phyloP scores from a whole-genome alignment of 2,329 filamentous ascomycete species.

The Alternaria incomplexa region DNA sequence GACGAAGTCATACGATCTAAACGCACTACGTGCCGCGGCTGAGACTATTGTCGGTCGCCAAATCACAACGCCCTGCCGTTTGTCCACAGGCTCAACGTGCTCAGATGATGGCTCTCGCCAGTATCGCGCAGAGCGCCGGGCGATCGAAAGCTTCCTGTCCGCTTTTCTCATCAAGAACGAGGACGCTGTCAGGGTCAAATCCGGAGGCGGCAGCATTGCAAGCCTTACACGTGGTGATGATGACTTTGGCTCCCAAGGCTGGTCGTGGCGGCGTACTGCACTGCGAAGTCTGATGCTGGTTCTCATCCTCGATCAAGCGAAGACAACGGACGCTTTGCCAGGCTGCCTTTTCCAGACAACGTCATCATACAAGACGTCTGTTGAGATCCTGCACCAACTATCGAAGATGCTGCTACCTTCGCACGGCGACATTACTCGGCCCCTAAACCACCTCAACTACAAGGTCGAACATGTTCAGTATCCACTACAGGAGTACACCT shows the following conservation, averaged over 20 bases:
- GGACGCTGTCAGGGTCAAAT: conserved; percentile 55
- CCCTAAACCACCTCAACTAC: conserved; percentile 64
- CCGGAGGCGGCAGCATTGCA: conserved; percentile 47
- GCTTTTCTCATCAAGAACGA: conserved; percentile 65
- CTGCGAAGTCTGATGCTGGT: conserved; percentile 66
- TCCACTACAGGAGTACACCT: conserved; percentile 64
- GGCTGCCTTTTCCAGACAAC: conserved; percentile 59
- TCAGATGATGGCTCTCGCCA: conserved; percentile 45
- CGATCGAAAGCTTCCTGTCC: conserved; percentile 61
- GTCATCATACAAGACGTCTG: conserved; percentile 64
- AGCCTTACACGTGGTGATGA: conserved; percentile 47
- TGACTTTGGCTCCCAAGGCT: conserved; percentile 52
- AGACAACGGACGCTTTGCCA: conserved; percentile 45
- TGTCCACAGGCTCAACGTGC: conserved; percentile 44
- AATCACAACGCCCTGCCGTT: conserved; percentile 47
- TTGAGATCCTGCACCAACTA: conserved; percentile 59
- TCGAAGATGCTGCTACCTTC: conserved; percentile 63
- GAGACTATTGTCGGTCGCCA: conserved; percentile 67
- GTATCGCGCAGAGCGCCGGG: conserved; percentile 48
- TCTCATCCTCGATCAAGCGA: conserved; percentile 63
- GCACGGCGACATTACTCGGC: conserved; percentile 62
- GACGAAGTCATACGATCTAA: conserved; percentile 63
- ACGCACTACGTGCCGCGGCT: conserved; percentile 58
- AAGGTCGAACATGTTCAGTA: conserved; percentile 62
- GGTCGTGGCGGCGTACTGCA: conserved; percentile 62